Conservation (phyloP, 1,284 basidiomycete genomes). For the Heterobasidion parviporum region DNA sequence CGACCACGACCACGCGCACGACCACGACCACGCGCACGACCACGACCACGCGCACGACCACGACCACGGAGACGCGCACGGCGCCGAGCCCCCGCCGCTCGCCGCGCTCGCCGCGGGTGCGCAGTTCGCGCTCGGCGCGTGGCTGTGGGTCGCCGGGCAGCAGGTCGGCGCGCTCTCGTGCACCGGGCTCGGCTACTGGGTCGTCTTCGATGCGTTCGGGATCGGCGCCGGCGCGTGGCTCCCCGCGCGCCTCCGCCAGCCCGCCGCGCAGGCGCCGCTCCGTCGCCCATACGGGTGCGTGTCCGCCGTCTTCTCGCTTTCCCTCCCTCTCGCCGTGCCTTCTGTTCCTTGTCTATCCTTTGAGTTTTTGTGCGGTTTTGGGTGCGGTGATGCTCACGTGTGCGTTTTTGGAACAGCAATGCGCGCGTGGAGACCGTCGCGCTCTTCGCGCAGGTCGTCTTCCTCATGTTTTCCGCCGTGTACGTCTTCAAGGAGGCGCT, state of each 20-base stretch:
- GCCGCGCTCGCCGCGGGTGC: slow-evolving; percentile 22
- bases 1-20: neutral
- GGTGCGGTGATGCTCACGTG: neutral
- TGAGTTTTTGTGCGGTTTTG: neutral
- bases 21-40: neutral
- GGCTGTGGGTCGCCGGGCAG: slow-evolving; percentile 89
- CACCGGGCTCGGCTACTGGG: slow-evolving; percentile 91
- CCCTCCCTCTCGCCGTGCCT: neutral
- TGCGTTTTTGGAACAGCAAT: slow-evolving; percentile 36
- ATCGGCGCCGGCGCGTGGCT: slow-evolving; percentile 52
- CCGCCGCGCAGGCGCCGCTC: slow-evolving; percentile 20
- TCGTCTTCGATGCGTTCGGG: slow-evolving; percentile 90
- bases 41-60: neutral
- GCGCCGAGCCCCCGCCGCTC: slow-evolving; percentile 11
- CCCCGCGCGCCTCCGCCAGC: slow-evolving; percentile 28
- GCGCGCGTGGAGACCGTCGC: slow-evolving; percentile 70
- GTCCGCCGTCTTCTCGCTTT: neutral
- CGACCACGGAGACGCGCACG: slow-evolving; percentile 1
- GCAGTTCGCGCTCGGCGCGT: slow-evolving; percentile 58
- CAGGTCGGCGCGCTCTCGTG: slow-evolving; percentile 80
- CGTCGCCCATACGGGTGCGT: slow-evolving; percentile 66
- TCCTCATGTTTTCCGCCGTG: slow-evolving; percentile 84
- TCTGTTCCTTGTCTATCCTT: too few species aligned
- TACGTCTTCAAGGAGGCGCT: slow-evolving; percentile 93
- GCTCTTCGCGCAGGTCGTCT: slow-evolving; percentile 84